These are phyloP conservation scores for Aspergillus piperis DNA, from an alignment of 2,329 filamentous ascomycete species.

Conservation along the genomic window DNA sequence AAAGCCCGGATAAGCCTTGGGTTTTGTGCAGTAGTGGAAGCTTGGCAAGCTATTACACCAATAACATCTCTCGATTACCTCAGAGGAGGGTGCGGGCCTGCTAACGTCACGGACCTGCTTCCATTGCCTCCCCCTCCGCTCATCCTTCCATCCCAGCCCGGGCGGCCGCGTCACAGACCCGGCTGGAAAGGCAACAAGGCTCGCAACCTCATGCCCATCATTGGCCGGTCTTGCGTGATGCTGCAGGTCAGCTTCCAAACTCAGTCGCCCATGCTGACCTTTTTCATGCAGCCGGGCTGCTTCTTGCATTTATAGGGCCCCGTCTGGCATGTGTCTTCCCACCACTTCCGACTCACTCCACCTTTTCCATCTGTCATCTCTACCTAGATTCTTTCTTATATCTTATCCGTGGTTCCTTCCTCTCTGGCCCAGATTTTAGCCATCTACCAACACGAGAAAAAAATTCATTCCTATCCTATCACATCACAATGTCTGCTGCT, in stretches of 20 bases:
- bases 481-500: slow-evolving; percentile 1
- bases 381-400: neutral
- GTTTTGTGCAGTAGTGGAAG: slow-evolving; percentile 23
- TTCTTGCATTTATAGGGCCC: neutral
- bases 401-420: neutral
- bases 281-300: neutral
- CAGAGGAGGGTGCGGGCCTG: neutral
- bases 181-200: neutral
- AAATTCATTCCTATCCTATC: neutral
- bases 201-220: neutral
- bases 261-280: neutral
- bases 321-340: neutral
- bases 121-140: too few species aligned
- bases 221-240: slow-evolving; percentile 16
- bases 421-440: neutral
- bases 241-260: neutral
- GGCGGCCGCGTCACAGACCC: slow-evolving; percentile 21
- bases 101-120: slow-evolving; percentile 6
- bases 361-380: too few species aligned
- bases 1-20: slow-evolving; percentile 15
- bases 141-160: neutral
- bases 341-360: too few species aligned
- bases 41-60: slow-evolving; percentile 18
- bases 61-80: neutral
- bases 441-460: neutral